Conservation (phyloP, 2,329 filamentous ascomycete species). For the Gyromitra esculenta region DNA sequence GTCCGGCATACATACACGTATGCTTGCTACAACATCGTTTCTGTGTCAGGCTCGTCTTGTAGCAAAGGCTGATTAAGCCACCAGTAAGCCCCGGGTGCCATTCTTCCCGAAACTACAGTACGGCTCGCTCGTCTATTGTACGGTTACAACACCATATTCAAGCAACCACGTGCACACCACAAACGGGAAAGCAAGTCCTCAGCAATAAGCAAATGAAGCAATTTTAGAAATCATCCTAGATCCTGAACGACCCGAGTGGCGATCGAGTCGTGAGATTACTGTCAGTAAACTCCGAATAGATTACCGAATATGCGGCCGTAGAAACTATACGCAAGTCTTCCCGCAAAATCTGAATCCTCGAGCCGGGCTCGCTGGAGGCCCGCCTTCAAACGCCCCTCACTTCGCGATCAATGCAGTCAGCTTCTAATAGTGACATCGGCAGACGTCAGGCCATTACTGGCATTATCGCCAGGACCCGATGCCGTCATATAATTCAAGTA, state of each 20-base stretch:
- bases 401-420: neutral
- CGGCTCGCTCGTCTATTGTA: conserved; percentile 15
- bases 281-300: conserved; percentile 22
- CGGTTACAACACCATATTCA: conserved; percentile 17
- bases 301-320: conserved; percentile 36
- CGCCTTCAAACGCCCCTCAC: conserved; percentile 1
- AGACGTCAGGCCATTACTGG: neutral
- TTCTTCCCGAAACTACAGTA: conserved; percentile 3
- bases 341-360: conserved; percentile 1
- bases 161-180: conserved; percentile 32
- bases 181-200: conserved; percentile 18
- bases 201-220: neutral
- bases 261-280: neutral
- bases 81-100: neutral
- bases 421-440: neutral
- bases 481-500: conserved; percentile 26
- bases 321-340: conserved; percentile 12
- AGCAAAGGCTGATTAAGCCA: conserved; percentile 10
- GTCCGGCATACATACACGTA: conserved; percentile 24
- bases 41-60: conserved; percentile 44
- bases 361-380: conserved; percentile 11
- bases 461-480: conserved; percentile 13
- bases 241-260: conserved; percentile 4
- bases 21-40: conserved; percentile 42
- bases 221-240: neutral